These are phyloP conservation scores for Rosellinia necatrix DNA, from an alignment of 2,329 filamentous ascomycete genomes.

Conservation along the genomic window DNA sequence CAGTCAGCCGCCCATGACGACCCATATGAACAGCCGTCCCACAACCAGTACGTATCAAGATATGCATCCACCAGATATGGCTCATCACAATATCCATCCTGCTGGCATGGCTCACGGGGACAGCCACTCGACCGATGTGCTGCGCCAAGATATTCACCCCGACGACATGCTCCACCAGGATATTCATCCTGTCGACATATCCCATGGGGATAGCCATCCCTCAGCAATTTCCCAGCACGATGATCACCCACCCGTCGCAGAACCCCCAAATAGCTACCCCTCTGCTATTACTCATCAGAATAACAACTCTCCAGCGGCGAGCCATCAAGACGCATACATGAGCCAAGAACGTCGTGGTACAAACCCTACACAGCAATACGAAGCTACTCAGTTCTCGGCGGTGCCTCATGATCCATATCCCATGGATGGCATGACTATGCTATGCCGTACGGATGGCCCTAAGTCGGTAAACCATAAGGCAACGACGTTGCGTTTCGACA, in stretches of 20 bases:
- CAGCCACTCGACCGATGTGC: no score
- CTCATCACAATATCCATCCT: not conserved
- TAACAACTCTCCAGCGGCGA: not conserved
- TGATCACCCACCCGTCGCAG: not conserved
- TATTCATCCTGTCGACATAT: no score
- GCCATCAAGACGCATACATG: conserved; percentile 20
- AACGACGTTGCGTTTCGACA: conserved; percentile 16
- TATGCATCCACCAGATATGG: no score
- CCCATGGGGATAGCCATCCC: not conserved
- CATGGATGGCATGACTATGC: conserved; percentile 95
- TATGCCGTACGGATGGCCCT: conserved; percentile 76
- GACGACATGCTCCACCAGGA: no score
- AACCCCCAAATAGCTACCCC: not conserved
- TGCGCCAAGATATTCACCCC: no score
- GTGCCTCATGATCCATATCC: conserved; percentile 94
- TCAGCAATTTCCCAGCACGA: not conserved
- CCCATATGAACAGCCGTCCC: not conserved
- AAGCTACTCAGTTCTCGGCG: conserved; percentile 64
- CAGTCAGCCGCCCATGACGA: not conserved
- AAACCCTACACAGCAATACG: conserved; percentile 46
- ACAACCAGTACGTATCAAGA: no score
- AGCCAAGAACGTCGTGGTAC: conserved; percentile 34
- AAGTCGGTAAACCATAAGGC: conserved; percentile 53
- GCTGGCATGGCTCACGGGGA: no score
- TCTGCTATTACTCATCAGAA: not conserved